Evolutionary conservation across 345 rosid genomes (phyloP), one percentile per base, ranked within the genome.

Genomic region (Turritis glabra): DNA sequence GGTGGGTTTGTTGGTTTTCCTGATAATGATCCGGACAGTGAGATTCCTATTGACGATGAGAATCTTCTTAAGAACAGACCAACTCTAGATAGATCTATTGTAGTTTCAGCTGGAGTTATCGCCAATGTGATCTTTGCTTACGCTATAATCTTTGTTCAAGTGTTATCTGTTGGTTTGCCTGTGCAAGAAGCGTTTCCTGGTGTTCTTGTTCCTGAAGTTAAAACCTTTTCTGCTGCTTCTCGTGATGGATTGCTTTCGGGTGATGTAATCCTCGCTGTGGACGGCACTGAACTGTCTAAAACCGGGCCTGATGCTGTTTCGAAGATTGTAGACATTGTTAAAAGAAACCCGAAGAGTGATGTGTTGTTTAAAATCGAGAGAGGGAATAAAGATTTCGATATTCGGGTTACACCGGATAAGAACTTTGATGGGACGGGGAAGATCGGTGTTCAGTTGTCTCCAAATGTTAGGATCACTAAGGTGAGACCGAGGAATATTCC

Each of bases 1-100:
- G 97, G 99, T 73, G 97, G 99, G 14, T 95, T 91, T 75, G 97
- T 91, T 40, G 99, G 96, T 63, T 91, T 91, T 77, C 99, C 99
- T 67, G 97, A 95, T 77, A 94, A 94, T 73, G 99, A 95, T 76
- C 98, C 98, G 0, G 92, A 94, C 9, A 88, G 92, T 77, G 88
- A 82, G 26, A 94, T 95, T 64, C 96, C 99, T 0, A 80, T 80
- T 0, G 92, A 95, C 50, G 97, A 91, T 84, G 81, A 56, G 72
- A 86, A 95, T 78, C 85, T 95, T 33, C 95, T 91, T 5, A 95
- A 95, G 84, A 90, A 95, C 73, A 83, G 98, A 57, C 99, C 99
- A 11, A 83, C 86, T 25, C 46, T 92, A 63, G 99, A 94, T 78
- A 83, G 99, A 54, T 81, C 80, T 3, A 78, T 91, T 37, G 98